Percentiles rank a stretch among this genome's conserved stretches.
phyloP scores from a whole-genome alignment of 2,329 filamentous ascomycete species.

The Xylariaceae sp. region DNA sequence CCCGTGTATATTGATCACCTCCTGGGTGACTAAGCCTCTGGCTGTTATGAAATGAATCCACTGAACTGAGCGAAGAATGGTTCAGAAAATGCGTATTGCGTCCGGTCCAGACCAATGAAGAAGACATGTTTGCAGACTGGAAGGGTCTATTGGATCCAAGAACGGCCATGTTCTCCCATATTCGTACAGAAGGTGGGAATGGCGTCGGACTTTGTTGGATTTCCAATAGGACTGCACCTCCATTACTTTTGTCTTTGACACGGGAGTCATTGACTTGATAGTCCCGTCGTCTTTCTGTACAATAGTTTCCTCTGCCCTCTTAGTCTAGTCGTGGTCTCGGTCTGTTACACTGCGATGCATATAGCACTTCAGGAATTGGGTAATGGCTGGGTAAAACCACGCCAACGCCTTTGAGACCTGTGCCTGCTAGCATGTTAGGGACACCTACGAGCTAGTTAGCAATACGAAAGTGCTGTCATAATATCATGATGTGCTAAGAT shows the following conservation, averaged over 20 bases:
- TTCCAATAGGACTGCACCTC: slow-evolving; percentile 23
- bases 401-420: not conserved
- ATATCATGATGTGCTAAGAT: not conserved
- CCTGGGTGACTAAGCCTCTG: not conserved
- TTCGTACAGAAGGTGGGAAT: slow-evolving; percentile 21
- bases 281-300: slow-evolving; percentile 32
- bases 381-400: not conserved
- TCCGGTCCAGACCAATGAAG: slow-evolving; percentile 21
- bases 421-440: slow-evolving; percentile 2
- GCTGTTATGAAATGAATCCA: slow-evolving; percentile 18
- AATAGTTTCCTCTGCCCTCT: slow-evolving; percentile 34
- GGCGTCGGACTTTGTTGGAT: slow-evolving; percentile 26
- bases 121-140: slow-evolving; percentile 32
- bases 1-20: slow-evolving; percentile 16
- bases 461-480: not conserved
- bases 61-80: slow-evolving; percentile 10
- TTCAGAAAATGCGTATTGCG: not conserved
- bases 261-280: slow-evolving; percentile 38
- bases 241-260: slow-evolving; percentile 30
- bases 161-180: slow-evolving; percentile 20
- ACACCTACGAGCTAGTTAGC: slow-evolving; percentile 1
- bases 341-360: not conserved
- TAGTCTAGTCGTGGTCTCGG: slow-evolving; percentile 7
- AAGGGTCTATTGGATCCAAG: slow-evolving; percentile 18
- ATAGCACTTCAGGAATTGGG: not conserved